Evolutionary conservation across 1,284 basidiomycete species (phyloP).

Genomic region (Ceratobasidium sp.): DNA sequence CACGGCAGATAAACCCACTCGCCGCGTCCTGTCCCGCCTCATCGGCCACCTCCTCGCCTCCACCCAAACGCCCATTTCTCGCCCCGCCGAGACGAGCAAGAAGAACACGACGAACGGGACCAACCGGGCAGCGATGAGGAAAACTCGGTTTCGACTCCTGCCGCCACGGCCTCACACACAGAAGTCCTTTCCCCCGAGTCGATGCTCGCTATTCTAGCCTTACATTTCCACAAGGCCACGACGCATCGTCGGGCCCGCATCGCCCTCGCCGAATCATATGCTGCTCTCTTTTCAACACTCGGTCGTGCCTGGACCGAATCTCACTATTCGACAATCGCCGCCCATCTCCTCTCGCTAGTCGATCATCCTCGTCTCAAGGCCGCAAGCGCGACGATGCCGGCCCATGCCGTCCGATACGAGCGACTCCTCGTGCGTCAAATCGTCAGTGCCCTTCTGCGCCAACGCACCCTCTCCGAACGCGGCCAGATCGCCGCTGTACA

Average conservation of each 20-base stretch:
- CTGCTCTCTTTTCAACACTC: conserved; percentile 77
- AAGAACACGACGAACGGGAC: conserved; percentile 67
- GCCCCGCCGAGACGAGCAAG: conserved; percentile 61
- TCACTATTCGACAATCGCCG: conserved; percentile 83
- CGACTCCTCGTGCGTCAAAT: conserved; percentile 76
- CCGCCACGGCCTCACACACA: conserved; percentile 70
- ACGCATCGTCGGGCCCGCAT: conserved; percentile 77
- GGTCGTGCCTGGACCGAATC: conserved; percentile 83
- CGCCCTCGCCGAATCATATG: conserved; percentile 91
- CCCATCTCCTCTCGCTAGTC: conserved; percentile 70
- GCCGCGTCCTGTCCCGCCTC: conserved; percentile 80
- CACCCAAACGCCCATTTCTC: conserved; percentile 77
- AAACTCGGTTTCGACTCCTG: conserved; percentile 58
- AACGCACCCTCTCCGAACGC: conserved; percentile 90
- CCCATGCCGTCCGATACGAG: conserved; percentile 74
- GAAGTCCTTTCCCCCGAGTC: conserved; percentile 75
- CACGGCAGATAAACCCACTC: conserved; percentile 83
- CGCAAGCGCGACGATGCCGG: conserved; percentile 57
- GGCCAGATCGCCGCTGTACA: conserved; percentile 92
- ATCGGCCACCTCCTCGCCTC: conserved; percentile 85
- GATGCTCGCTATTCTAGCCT: conserved; percentile 84
- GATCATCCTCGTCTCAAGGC: conserved; percentile 60
- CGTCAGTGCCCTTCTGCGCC: conserved; percentile 81
- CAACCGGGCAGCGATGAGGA: conserved; percentile 57
- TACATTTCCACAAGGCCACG: conserved; percentile 80